phyloP scores from a whole-genome alignment of 2,329 filamentous ascomycete species.

The Botrytis sinoallii region DNA sequence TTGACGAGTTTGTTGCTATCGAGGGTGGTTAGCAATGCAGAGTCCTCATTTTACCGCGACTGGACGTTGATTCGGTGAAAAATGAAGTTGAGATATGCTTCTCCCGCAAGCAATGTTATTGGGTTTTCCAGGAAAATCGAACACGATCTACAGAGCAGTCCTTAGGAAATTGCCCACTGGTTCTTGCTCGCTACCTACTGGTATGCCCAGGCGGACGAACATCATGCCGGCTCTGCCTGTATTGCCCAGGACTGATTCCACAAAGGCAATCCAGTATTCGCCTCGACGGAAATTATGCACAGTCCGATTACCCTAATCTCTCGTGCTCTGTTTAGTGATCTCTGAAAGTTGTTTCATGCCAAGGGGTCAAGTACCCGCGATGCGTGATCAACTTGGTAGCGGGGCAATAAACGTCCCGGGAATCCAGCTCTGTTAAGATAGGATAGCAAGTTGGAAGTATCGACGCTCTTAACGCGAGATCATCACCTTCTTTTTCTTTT shows the following conservation, averaged over 20 bases:
- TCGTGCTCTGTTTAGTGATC: not conserved
- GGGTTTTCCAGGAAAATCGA: not conserved
- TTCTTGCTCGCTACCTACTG: not conserved
- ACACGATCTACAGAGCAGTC: not conserved
- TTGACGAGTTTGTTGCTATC: not conserved
- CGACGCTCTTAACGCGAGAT: not conserved
- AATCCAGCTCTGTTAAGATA: not conserved
- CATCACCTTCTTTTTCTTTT: not conserved
- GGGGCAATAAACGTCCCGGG: not conserved
- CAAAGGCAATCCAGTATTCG: too few species aligned
- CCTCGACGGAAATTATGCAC: too few species aligned
- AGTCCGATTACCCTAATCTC: not conserved
- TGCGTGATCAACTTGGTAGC: not conserved
- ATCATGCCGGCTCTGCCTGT: not conserved
- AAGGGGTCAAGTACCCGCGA: not conserved
- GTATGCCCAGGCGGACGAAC: not conserved
- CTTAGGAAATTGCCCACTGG: not conserved
- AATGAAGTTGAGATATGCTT: not conserved
- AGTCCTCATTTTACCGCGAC: not conserved
- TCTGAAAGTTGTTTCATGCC: not conserved
- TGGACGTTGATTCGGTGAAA: not conserved
- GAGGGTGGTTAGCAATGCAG: not conserved
- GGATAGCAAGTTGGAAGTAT: not conserved
- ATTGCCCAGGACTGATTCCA: too few species aligned
- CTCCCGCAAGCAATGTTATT: fast-evolving